phyloP scores from a whole-genome alignment of 148 eudicot genomes.

The Pouteria glomerata region DNA sequence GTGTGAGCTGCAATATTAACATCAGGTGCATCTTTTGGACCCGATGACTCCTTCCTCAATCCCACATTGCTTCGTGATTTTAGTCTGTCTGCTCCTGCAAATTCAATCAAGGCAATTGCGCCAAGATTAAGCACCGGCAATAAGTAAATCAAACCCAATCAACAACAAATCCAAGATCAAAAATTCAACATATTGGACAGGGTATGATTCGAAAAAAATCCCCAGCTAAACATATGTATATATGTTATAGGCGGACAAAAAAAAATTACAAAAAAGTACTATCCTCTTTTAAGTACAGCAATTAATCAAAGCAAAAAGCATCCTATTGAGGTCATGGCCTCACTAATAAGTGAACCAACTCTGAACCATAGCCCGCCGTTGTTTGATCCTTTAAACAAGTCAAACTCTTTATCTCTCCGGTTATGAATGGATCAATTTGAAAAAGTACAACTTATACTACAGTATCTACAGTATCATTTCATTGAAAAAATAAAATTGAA shows the following conservation, averaged over 20 bases:
- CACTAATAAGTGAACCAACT: slow-evolving; percentile 1
- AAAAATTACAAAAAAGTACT: background rate
- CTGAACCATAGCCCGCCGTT: background rate
- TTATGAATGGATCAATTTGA: background rate
- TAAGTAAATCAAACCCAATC: background rate
- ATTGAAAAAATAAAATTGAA: background rate
- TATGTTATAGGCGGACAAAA: too few relatives aligned
- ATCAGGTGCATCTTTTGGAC: slow-evolving; percentile 41
- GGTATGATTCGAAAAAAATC: background rate
- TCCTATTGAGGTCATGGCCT: background rate
- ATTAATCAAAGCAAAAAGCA: background rate
- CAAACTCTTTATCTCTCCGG: background rate
- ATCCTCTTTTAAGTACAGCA: background rate
- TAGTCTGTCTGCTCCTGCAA: slow-evolving; percentile 62
- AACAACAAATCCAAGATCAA: background rate
- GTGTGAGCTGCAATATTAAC: slow-evolving; percentile 60
- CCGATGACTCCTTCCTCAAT: slow-evolving; percentile 38
- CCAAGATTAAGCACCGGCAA: slow-evolving; percentile 1
- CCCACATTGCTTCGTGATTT: slow-evolving; percentile 57
- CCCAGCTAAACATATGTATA: too few relatives aligned
- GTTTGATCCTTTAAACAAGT: background rate
- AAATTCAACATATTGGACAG: too few relatives aligned
- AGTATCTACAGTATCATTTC: background rate
- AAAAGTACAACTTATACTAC: background rate
- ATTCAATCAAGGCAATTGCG: background rate